Conservation (phyloP, 1,284 basidiomycete species). For the Sporisorium exsertum region DNA sequence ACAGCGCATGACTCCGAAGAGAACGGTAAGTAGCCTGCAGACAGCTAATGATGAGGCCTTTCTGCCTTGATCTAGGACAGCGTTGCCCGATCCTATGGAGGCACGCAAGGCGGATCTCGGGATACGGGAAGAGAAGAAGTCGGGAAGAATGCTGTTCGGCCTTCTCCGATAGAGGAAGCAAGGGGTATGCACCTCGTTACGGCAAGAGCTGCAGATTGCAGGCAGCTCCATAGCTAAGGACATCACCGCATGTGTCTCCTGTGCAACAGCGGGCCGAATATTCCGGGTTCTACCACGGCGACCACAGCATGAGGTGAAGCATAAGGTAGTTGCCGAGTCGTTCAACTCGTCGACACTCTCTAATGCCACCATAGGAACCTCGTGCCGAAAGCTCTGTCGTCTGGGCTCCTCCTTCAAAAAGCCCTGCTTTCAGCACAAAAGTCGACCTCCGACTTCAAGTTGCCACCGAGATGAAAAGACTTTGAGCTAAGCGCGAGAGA, state of each 20-base stretch:
- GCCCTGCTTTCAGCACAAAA: too few relatives aligned
- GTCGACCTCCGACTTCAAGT: background rate
- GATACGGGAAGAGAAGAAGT: background rate
- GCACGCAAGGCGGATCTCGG: background rate
- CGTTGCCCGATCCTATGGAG: background rate
- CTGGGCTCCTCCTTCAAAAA: background rate
- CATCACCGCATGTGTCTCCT: too few relatives aligned
- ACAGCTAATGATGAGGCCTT: too few relatives aligned
- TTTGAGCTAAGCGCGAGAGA: background rate
- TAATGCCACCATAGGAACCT: background rate
- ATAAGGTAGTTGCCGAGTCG: background rate
- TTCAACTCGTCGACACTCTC: background rate
- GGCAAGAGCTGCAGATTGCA: background rate
- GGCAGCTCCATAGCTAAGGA: background rate
- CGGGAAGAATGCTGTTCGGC: background rate
- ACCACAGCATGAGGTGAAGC: background rate
- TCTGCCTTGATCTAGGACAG: background rate
- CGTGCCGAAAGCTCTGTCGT: background rate
- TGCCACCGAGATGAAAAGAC: background rate
- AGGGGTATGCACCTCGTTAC: background rate
- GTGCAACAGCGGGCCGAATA: background rate
- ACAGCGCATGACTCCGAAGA: background rate
- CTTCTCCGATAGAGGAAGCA: slow-evolving; percentile 8
- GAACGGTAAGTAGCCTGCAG: background rate
- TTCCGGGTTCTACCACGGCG: background rate